Evolutionary conservation across 345 rosid genomes (phyloP), one percentile per base, ranked within the genome.

Genomic region (Garcia nutans): DNA sequence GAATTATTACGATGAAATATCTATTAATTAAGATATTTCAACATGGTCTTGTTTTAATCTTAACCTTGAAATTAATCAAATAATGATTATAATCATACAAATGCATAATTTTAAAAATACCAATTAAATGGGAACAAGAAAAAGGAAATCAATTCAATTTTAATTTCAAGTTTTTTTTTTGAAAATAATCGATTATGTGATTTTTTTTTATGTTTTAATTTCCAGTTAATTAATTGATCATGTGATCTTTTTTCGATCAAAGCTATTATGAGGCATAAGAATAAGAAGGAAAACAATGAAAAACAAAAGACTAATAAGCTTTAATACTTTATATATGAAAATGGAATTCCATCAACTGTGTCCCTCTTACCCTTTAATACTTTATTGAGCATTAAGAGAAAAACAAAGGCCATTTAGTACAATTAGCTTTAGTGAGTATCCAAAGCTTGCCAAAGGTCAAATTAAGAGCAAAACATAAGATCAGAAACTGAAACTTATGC

Each of bases 361-460:
- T 57, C 58, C 71, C n/a, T 24, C 56, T 49, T 9, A 41, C 20
- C 71, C 56, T 67, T 67, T 67, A 77, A 50, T 63, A 66, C 84
- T 77, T 85, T 75, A 77, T 77, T 77, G 44, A 31, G 66, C 76
- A 73, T 77, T 44, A 64, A 45, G 66, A 68, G 44, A 28, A 64
- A 37, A 79, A 16, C 60, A 60, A 76, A 23, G 63, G 47, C 64
- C 68, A 74, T 42, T 31, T 2, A 20, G 50, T 73, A 70, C 74
- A 79, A 69, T 26, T 65, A 0, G 75, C 85, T 82, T 76, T 78
- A 77, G 63, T 70, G 66, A 77, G 84, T 77, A 85, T 83, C 88
- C 86, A 81, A 81, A 74, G 88, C 13, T 50, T 62, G 61, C 57
- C 58, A 47, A 49, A 50, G 49, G 24, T 19, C n/a, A 68, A 12